phyloP scores from a whole-genome alignment of 768 basidiomycete species.

The Russula abietina region DNA sequence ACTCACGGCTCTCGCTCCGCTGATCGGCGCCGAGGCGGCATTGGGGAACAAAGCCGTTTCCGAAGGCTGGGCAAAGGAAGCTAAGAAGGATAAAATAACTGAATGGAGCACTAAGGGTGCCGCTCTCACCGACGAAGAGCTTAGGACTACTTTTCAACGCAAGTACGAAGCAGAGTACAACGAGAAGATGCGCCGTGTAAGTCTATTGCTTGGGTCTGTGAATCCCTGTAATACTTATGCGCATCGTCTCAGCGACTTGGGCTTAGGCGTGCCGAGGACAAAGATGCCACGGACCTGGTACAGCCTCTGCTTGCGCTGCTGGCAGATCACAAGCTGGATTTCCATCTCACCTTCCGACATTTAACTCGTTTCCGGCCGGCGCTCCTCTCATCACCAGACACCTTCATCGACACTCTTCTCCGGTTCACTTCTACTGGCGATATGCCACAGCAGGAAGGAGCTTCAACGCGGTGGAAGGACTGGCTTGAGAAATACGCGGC shows the following conservation, averaged over 20 bases:
- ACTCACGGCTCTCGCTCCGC: conserved; percentile 69
- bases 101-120: conserved; percentile 57
- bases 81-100: conserved; percentile 45
- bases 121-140: conserved; percentile 48
- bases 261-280: conserved; percentile 46
- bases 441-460: conserved; percentile 40
- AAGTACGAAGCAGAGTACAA: conserved; percentile 61
- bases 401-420: conserved; percentile 44
- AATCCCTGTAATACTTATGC: not conserved
- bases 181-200: conserved; percentile 61
- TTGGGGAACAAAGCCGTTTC: conserved; percentile 43
- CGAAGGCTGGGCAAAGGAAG: conserved; percentile 59
- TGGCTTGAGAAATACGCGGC: conserved; percentile 63
- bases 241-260: conserved; percentile 60
- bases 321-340: conserved; percentile 73
- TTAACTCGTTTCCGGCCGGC: conserved; percentile 57
- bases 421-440: conserved; percentile 42
- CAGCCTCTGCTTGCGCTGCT: conserved; percentile 71
- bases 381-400: conserved; percentile 32
- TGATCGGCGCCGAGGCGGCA: conserved; percentile 78
- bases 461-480: conserved; percentile 45
- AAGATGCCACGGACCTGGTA: conserved; percentile 57
- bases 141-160: conserved; percentile 56
- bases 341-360: conserved; percentile 76
- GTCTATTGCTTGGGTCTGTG: conserved; percentile 9